Conservation (phyloP, 768 basidiomycete genomes). For the Hypsizygus marmoreus region DNA sequence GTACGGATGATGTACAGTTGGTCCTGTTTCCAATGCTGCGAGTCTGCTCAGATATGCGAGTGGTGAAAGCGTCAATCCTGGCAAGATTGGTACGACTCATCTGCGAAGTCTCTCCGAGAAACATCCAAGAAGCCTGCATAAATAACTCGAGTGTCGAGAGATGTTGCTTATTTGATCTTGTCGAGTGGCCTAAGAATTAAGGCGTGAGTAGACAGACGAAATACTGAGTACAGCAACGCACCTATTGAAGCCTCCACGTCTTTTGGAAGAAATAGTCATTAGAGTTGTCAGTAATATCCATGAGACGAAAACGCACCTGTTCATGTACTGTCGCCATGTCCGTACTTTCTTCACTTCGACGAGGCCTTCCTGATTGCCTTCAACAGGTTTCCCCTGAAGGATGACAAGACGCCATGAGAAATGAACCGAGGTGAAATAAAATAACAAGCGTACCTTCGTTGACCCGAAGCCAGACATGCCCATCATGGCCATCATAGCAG, state of each 20-base stretch:
- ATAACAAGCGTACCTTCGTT: slow-evolving; percentile 66
- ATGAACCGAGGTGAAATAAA: neutral
- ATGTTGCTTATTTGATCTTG: slow-evolving; percentile 76
- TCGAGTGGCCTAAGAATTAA: slow-evolving; percentile 79
- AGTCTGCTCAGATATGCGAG: slow-evolving; percentile 12
- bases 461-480: slow-evolving; percentile 85
- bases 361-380: slow-evolving; percentile 78
- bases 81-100: slow-evolving; percentile 17
- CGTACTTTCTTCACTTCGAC: slow-evolving; percentile 76
- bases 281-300: neutral
- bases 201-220: slow-evolving; percentile 16
- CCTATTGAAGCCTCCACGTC: slow-evolving; percentile 88
- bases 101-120: slow-evolving; percentile 12
- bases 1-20: neutral
- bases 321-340: slow-evolving; percentile 99
- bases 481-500: slow-evolving; percentile 89
- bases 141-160: neutral
- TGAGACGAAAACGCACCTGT: slow-evolving; percentile 59
- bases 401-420: slow-evolving; percentile 1
- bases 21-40: slow-evolving; percentile 3
- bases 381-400: slow-evolving; percentile 72
- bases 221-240: slow-evolving; percentile 25
- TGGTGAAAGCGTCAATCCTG: slow-evolving; percentile 14
- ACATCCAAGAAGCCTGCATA: too few species aligned
- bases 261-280: slow-evolving; percentile 26